Evolutionary conservation across 148 eudicot genomes (phyloP).

Genomic region (Rhododendron griersonianum): DNA sequence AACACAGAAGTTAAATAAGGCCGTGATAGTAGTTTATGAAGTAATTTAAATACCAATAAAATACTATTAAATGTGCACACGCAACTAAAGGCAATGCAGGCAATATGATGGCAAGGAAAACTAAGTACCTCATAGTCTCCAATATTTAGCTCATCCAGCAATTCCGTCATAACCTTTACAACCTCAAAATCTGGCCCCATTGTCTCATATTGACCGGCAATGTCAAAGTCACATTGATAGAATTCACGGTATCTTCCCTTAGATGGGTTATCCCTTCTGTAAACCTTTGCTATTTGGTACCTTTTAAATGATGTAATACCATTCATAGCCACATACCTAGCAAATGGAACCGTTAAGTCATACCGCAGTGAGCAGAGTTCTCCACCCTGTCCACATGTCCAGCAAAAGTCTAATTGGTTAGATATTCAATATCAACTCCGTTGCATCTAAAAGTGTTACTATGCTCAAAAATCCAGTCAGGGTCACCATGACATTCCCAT

Average conservation of each 20-base stretch:
- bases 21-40: neutral
- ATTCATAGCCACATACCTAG: slow-evolving; percentile 87
- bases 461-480: neutral
- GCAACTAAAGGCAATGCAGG: neutral
- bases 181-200: slow-evolving; percentile 97
- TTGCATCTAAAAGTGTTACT: neutral
- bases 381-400: slow-evolving; percentile 63
- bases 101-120: neutral
- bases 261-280: slow-evolving; percentile 93
- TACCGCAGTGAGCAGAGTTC: slow-evolving; percentile 95
- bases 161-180: slow-evolving; percentile 79
- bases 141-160: slow-evolving; percentile 79
- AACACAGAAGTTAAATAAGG: neutral
- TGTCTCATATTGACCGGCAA: slow-evolving; percentile 82
- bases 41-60: neutral
- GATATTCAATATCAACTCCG: neutral
- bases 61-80: neutral
- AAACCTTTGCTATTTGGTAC: slow-evolving; percentile 93
- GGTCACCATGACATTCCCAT: neutral
- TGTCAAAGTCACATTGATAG: slow-evolving; percentile 96
- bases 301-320: slow-evolving; percentile 81
- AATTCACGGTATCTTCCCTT: slow-evolving; percentile 97
- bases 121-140: slow-evolving; percentile 85
- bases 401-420: slow-evolving; percentile 5
- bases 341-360: slow-evolving; percentile 91